Percentiles rank a stretch among this genome's conserved stretches.
phyloP scores from a whole-genome alignment of 2,329 filamentous ascomycete species.

The Penicillium sp. region DNA sequence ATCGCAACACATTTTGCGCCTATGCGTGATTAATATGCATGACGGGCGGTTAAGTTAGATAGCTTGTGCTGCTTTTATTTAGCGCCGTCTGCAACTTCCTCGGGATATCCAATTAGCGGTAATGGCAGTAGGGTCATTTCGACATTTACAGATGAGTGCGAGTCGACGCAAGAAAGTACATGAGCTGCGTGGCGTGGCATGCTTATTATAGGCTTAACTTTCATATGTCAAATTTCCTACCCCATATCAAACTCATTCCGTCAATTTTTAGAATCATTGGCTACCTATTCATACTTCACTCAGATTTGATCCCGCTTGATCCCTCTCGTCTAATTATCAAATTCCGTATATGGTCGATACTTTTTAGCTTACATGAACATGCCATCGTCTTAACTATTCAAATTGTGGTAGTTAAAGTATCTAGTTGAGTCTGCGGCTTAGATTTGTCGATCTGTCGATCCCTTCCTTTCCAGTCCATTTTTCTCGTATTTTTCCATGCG shows the following conservation, averaged over 20 bases:
- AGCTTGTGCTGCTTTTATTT: too few relatives aligned
- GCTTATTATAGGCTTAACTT: neutral
- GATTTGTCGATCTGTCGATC: neutral
- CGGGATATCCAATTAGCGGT: too few relatives aligned
- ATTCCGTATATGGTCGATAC: neutral
- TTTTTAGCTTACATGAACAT: neutral
- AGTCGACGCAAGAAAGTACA: too few relatives aligned
- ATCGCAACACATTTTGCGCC: too few relatives aligned
- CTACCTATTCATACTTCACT: neutral
- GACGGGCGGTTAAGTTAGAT: too few relatives aligned
- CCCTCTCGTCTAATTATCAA: neutral
- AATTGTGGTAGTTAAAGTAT: neutral
- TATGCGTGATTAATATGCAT: too few relatives aligned
- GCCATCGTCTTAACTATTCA: neutral
- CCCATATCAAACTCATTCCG: neutral
- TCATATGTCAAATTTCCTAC: neutral
- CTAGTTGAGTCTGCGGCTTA: neutral
- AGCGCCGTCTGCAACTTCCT: too few relatives aligned
- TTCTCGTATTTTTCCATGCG: neutral
- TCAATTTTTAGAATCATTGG: neutral
- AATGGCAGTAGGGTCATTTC: too few relatives aligned
- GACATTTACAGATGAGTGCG: too few relatives aligned
- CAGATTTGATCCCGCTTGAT: too few relatives aligned
- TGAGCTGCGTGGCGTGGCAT: neutral
- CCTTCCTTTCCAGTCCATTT: neutral